Base-by-base conservation (phyloP, 192 early-diverging fungal genomes). In the Borealophlyctis nickersoniae region DNA sequence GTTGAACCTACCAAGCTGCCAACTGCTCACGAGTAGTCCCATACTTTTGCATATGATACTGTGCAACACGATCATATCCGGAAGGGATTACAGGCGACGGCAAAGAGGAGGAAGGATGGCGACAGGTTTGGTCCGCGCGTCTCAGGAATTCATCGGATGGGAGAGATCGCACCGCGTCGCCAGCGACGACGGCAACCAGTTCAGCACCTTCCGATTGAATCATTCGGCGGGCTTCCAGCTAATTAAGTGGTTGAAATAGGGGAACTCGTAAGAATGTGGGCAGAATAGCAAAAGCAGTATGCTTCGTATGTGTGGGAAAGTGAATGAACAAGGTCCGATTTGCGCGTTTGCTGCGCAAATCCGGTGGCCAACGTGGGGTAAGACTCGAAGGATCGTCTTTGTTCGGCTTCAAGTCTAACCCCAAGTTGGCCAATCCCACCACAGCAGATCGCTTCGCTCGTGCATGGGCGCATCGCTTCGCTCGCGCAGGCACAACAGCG, bases 131-230 rank as follows among this genome's bases (percentile, higher is more conserved):
- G 48, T 78, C 76, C 29, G 76, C 76, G 9, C 70, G 58, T 24
- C 48, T 57, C 32, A 78, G 55, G 56, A 78, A 78, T 63, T 78
- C 76, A 30, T 71, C 35, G 5, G 61, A 53, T 7, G 63, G 36
- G 13, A 74, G 67, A 23, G 55, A 49, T 48, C 70, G 69, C 31
- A 74, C 73, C 26, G 73, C 66, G 34, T 74, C 73, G 27, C 76
- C 70, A n/a, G 76, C 76, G 5, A 78, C 72, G 1, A 78, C 72
- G 4, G 76, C 76, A 7, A 78, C 76, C 22, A 78, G 59, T 27
- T 74, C 72, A 30, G 58, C 72, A 39, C 61, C 65, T 51, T 74
- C 69, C 48, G 54, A 60, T 35, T 52, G 23, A 36, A 72, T 62
- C 72, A 78, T 78, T n/a, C 76, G 54, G 36, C 66, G 58, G 2